These are phyloP conservation scores for Murraya paniculata DNA, from an alignment of 345 rosid species.

Conservation along the genomic window DNA sequence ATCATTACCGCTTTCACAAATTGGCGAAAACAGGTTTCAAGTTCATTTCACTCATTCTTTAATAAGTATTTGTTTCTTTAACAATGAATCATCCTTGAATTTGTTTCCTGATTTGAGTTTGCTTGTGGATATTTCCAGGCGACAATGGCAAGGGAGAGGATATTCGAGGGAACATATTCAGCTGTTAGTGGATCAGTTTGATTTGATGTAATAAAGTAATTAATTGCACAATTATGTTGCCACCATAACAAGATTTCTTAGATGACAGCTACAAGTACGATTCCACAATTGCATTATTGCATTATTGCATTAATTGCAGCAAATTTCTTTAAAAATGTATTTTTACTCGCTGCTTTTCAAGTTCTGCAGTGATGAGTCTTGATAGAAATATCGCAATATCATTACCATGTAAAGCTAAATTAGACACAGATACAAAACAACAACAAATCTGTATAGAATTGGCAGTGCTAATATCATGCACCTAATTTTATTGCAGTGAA, in stretches of 20 bases:
- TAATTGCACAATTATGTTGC: no score
- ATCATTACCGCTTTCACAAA: constrained; percentile 43
- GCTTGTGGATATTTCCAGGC: constrained; percentile 23
- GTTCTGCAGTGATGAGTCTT: no score
- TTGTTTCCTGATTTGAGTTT: neutral
- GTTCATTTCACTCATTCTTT: neutral
- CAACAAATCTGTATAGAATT: no score
- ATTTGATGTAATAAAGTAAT: neutral
- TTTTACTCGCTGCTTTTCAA: no score
- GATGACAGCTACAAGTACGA: no score
- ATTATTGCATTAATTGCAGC: no score
- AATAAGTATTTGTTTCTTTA: neutral
- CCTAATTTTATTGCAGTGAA: no score
- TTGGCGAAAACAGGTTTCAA: constrained; percentile 57
- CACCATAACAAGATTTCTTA: no score
- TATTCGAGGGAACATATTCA: constrained; percentile 15
- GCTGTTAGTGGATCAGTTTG: neutral
- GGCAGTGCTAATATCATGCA: constrained; percentile 4
- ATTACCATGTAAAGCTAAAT: no score
- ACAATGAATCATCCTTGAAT: neutral
- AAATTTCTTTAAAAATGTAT: no score
- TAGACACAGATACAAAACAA: neutral
- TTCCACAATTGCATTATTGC: no score
- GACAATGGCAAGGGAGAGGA: constrained; percentile 31
- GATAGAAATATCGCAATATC: no score